Conservation (phyloP, 1,284 basidiomycete species). For the Papiliotrema flavescens region DNA sequence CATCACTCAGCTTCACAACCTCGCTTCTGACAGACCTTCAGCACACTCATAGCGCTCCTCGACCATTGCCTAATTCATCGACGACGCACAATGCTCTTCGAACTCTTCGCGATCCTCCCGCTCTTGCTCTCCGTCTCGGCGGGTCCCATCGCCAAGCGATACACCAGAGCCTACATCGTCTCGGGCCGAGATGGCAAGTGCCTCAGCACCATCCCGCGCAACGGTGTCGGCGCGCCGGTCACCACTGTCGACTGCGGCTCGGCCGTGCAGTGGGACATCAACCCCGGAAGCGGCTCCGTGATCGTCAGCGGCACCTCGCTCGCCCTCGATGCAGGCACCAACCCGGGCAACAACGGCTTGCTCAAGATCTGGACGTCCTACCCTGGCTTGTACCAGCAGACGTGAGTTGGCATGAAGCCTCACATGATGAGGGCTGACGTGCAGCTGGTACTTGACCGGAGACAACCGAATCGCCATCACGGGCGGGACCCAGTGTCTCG, state of each 20-base stretch:
- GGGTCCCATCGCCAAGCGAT: slow-evolving; percentile 13
- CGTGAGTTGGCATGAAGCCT: slow-evolving; percentile 3
- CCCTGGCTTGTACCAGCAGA: slow-evolving; percentile 13
- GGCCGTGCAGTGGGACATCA: slow-evolving; percentile 15
- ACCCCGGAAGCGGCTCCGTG: slow-evolving; percentile 12
- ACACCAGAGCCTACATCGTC: slow-evolving; percentile 13
- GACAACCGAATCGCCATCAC: slow-evolving; percentile 19
- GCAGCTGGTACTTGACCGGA: slow-evolving; percentile 15
- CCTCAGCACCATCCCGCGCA: slow-evolving; percentile 1
- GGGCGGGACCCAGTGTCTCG: slow-evolving; percentile 16
- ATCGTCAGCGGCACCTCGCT: slow-evolving; percentile 9
- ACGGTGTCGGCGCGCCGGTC: not conserved
- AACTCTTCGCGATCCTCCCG: slow-evolving; percentile 11
- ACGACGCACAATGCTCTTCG: not conserved
- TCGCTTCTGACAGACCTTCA: not conserved
- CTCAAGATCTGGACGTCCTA: slow-evolving; percentile 20
- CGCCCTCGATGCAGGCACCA: slow-evolving; percentile 27
- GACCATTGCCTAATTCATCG: not conserved
- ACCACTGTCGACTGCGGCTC: slow-evolving; percentile 3
- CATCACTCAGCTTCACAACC: too few relatives aligned
- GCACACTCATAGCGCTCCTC: not conserved
- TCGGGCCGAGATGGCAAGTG: slow-evolving; percentile 11
- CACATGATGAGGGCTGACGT: not conserved
- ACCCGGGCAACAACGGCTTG: slow-evolving; percentile 10
- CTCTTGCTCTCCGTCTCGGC: slow-evolving; percentile 12